Conservation (phyloP, 306 rosid genomes). For the Malus sieversii region DNA sequence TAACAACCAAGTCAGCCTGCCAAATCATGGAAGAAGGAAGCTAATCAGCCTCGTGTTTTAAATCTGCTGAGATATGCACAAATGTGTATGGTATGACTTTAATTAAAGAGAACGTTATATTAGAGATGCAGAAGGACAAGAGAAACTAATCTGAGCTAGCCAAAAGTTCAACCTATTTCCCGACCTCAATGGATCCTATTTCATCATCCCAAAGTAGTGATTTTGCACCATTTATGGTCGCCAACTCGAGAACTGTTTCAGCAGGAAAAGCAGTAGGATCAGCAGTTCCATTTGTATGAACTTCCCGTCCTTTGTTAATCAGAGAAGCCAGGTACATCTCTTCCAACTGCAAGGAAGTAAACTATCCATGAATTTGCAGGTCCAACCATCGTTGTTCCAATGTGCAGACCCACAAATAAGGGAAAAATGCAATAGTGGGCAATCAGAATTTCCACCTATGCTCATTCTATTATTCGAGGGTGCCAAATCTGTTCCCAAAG, state of each 20-base stretch:
- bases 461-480: slow-evolving; percentile 94
- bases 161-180: slow-evolving; percentile 61
- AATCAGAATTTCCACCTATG: slow-evolving; percentile 40
- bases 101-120: neutral
- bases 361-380: slow-evolving; percentile 12
- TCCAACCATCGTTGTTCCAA: neutral
- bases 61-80: neutral
- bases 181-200: slow-evolving; percentile 81
- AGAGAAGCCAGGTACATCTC: slow-evolving; percentile 88
- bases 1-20: slow-evolving; percentile 75
- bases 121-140: slow-evolving; percentile 7
- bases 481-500: slow-evolving; percentile 86
- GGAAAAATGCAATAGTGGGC: neutral
- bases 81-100: neutral
- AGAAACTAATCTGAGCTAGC: slow-evolving; percentile 9
- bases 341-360: slow-evolving; percentile 63
- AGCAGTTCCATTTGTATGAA: slow-evolving; percentile 44
- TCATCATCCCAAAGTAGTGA: slow-evolving; percentile 78
- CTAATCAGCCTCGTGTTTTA: slow-evolving; percentile 18
- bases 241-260: slow-evolving; percentile 67
- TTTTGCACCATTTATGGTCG: slow-evolving; percentile 68
- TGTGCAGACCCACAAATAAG: neutral
- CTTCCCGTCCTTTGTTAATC: slow-evolving; percentile 81
- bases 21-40: slow-evolving; percentile 16
- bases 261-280: slow-evolving; percentile 76